A percentile compares a stretch with the other conserved stretches of the same genome.
phyloP scores from a whole-genome alignment of 495 filamentous ascomycete species.

The Tuber umbilicatum region DNA sequence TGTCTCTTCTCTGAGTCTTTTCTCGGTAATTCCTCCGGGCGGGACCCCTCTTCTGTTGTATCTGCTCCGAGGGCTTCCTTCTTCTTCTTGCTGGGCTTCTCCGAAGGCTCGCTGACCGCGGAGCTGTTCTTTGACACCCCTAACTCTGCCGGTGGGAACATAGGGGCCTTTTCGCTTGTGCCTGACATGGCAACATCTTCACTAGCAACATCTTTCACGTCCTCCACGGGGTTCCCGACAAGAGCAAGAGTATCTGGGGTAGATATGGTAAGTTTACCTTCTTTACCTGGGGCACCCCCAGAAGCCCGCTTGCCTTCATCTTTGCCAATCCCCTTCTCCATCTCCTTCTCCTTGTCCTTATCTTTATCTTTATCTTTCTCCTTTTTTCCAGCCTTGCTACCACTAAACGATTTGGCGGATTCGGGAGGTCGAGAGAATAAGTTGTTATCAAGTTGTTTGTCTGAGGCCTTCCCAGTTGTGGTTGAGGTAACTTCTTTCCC shows the following conservation, averaged over 20 bases:
- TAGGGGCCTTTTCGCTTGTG: neutral
- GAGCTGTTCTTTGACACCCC: slow-evolving; percentile 17
- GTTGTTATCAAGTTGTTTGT: slow-evolving; percentile 4
- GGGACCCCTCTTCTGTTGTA: slow-evolving; percentile 45
- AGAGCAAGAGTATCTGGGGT: slow-evolving; percentile 4
- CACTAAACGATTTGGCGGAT: neutral
- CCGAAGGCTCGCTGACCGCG: slow-evolving; percentile 48
- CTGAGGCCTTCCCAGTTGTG: neutral
- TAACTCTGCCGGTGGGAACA: neutral
- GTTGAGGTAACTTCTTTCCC: neutral
- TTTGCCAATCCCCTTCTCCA: slow-evolving; percentile 8
- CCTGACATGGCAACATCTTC: slow-evolving; percentile 20
- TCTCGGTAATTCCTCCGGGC: slow-evolving; percentile 24
- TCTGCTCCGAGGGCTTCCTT: slow-evolving; percentile 48
- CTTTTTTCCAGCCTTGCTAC: slow-evolving; percentile 17
- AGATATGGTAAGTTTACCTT: slow-evolving; percentile 11
- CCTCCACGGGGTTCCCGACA: neutral
- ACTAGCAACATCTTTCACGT: neutral
- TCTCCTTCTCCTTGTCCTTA: slow-evolving; percentile 20
- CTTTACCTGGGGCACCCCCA: slow-evolving; percentile 6
- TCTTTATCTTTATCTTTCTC: slow-evolving; percentile 24
- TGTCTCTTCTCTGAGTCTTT: slow-evolving; percentile 44
- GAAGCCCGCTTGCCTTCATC: neutral
- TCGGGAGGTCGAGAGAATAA: neutral
- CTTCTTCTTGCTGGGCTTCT: slow-evolving; percentile 77